Evolutionary conservation across 306 rosid genomes (phyloP).

Genomic region (Vicia sativa): DNA sequence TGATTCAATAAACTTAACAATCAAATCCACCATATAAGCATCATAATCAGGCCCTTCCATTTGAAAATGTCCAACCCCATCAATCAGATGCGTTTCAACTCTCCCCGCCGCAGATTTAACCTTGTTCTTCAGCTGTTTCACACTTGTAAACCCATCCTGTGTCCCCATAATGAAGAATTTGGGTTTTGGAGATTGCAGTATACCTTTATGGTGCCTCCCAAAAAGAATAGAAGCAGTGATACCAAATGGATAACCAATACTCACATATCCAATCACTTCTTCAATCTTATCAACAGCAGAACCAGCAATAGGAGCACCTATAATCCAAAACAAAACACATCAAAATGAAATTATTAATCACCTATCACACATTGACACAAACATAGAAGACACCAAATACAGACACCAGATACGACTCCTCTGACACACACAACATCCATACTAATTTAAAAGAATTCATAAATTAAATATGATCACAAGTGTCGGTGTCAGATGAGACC

Average conservation of each 20-base stretch:
- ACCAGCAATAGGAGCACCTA: conserved; percentile 98
- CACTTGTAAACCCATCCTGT: conserved; percentile 82
- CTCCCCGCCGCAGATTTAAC: conserved; percentile 69
- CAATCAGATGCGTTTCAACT: conserved; percentile 66
- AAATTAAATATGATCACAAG: too few species aligned
- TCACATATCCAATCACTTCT: conserved; percentile 79
- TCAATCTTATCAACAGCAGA: conserved; percentile 82
- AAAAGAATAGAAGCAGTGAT: conserved; percentile 80
- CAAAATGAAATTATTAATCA: background rate
- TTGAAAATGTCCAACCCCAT: conserved; percentile 83
- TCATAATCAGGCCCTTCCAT: conserved; percentile 93
- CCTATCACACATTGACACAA: too few species aligned
- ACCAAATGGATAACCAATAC: conserved; percentile 98
- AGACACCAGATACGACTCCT: too few species aligned
- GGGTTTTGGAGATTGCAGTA: conserved; percentile 70
- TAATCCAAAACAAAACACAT: too few species aligned
- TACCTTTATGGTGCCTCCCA: conserved; percentile 82
- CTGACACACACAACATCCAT: too few species aligned
- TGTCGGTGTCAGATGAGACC: too few species aligned
- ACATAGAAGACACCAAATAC: too few species aligned
- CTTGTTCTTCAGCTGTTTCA: conserved; percentile 79
- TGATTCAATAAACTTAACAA: conserved; percentile 56
- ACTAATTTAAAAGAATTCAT: too few species aligned
- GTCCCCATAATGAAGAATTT: conserved; percentile 94
- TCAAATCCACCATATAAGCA: conserved; percentile 74